Base-by-base conservation (phyloP, 805 yeast genomes). In the Pichia phayaonensis region DNA sequence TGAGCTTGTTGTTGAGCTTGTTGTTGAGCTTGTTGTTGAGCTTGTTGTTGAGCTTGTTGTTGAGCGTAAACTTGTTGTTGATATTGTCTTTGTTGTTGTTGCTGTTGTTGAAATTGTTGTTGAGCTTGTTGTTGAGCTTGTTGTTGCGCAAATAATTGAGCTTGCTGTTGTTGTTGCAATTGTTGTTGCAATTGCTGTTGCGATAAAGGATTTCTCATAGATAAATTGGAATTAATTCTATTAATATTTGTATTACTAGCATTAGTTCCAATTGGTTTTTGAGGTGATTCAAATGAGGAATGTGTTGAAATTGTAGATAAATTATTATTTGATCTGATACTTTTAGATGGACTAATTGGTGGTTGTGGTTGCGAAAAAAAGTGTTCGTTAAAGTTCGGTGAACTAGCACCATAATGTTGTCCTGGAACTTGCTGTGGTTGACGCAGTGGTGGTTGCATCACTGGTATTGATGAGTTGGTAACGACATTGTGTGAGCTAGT, bases 301-400 rank as follows among this genome's bases (percentile, higher is more conserved):
- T 61, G 60, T 8, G 67, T 61, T 22, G 62, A 56, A n/a, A 64
- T 61, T 8, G 67, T 64, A 8, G 62, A 63, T 42, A 65, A 51
- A 46, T 61, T 61, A 47, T 59, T 60, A 20, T 56, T 56, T 13
- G 67, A 63, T 40, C 67, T 58, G 3, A 67, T 49, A 48, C 70
- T 66, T 46, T 64, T 56, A 10, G 70, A 62, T 6, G 71, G 71
- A 58, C 68, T 63, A 15, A 63, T 56, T 11, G 70, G 68, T 8
- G 66, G 67, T 54, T 64, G 69, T 2, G 63, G 57, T 55, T 65
- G 69, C 2, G 63, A 54, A 45, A 56, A 57, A 41, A 50, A 24
- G 8, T 59, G 61, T 31, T 52, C 52, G 40, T 56, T 49, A 13
- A n/a, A 34, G n/a, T 52, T 57, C 1, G 52, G 59, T 8, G 68